Evolutionary conservation across 129 eudicot genomes (phyloP).

Genomic region (Chrysanthemum lavandulifolium): DNA sequence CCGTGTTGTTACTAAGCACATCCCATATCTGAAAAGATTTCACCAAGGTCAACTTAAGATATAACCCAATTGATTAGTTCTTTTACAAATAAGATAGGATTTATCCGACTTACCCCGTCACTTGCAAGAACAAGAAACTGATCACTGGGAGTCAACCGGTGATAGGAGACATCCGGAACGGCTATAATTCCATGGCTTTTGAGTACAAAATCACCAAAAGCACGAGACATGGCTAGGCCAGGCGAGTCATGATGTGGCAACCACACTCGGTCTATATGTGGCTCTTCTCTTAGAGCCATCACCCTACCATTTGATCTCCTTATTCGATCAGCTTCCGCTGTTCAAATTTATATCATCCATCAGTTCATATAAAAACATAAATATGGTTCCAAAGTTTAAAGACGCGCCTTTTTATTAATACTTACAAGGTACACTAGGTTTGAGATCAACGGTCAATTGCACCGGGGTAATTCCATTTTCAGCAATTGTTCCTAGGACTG

Average conservation of each 20-base stretch:
- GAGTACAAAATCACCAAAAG: slow-evolving; percentile 83
- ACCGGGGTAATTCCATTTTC: slow-evolving; percentile 66
- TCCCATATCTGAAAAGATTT: slow-evolving; percentile 72
- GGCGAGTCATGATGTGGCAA: slow-evolving; percentile 77
- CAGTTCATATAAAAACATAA: slow-evolving; percentile 14
- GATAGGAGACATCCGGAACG: slow-evolving; percentile 65
- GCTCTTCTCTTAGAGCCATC: slow-evolving; percentile 61
- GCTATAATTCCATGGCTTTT: slow-evolving; percentile 70
- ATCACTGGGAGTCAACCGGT: slow-evolving; percentile 50
- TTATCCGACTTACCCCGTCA: slow-evolving; percentile 65
- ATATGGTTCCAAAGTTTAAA: neutral
- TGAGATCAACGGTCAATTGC: slow-evolving; percentile 79
- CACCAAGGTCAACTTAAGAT: neutral
- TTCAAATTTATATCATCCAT: slow-evolving; percentile 1
- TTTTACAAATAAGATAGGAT: neutral
- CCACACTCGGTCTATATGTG: slow-evolving; percentile 87
- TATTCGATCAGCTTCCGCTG: slow-evolving; percentile 86
- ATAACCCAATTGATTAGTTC: no score
- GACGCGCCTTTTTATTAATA: neutral
- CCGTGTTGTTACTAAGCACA: slow-evolving; percentile 74
- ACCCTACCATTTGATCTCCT: slow-evolving; percentile 72
- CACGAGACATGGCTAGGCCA: slow-evolving; percentile 94
- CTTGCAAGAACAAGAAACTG: slow-evolving; percentile 82
- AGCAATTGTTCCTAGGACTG: slow-evolving; percentile 66
- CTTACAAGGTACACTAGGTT: slow-evolving; percentile 84